Base-by-base conservation (phyloP, 2,329 filamentous ascomycete genomes). In the Calonectria crousiana region DNA sequence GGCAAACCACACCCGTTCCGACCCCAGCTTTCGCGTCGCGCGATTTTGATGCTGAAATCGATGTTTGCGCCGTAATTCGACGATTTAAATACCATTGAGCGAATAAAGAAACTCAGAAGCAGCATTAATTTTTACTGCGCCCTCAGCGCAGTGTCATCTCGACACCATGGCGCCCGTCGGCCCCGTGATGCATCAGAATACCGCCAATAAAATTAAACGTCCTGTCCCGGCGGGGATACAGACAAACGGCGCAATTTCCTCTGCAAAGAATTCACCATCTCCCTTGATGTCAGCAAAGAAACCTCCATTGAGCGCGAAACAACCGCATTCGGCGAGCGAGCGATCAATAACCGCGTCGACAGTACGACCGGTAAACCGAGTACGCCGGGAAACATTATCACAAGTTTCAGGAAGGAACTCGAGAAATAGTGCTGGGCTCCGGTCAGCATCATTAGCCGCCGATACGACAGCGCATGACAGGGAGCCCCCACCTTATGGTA, bases 171-270 rank as follows among this genome's bases (percentile, higher is more conserved):
- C 89, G 82, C 89, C 90, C 75, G 87, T 89, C 81, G 88, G 89
- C 81, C 87, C 89, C 74, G 85, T 87, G 71, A 78, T 81, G 67
- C 86, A 85, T 78, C 86, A 86, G 73, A 84, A 85, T 81, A 85
- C 84, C 79, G 81, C 84, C 78, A 83, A 83, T 78, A 95, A 95
- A 85, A 89, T 91, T 77, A 95, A 95, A 85, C 92, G 93, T 44
- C 92, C 92, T 74, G 87, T 90, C 67, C 92, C 92, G 47, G 89
- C 92, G 60, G 90, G 91, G 56, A 90, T 93, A 72, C 92, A 93
- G 82, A 90, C 91, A 74, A 94, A 94, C 84, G 92, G 92, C 38
- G 68, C 64, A 41, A 85, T 87, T 73, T 86, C 87, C 76, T 85
- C 90, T 30, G 89, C 90, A 1, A 89, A 90, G 74, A 90, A 91